phyloP scores from a whole-genome alignment of 2,329 filamentous ascomycete genomes.

The Trichoderma brevicompactum region DNA sequence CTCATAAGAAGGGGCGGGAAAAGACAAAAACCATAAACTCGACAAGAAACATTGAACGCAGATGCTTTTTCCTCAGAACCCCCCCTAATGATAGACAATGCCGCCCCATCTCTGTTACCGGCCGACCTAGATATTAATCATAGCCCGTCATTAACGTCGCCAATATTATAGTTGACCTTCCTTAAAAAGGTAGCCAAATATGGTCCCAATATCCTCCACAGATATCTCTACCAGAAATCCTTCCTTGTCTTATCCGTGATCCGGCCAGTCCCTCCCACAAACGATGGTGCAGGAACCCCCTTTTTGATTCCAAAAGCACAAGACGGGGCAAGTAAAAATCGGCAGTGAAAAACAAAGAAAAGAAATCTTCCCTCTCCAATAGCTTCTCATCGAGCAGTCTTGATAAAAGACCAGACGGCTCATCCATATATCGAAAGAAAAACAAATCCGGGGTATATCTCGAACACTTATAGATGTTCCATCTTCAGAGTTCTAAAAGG shows the following conservation, averaged over 20 bases:
- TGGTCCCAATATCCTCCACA: constrained; percentile 17
- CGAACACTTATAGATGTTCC: constrained; percentile 29
- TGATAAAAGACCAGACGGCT: constrained; percentile 25
- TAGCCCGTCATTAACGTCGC: constrained; percentile 30
- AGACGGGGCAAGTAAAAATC: constrained; percentile 28
- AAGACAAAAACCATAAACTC: constrained; percentile 20
- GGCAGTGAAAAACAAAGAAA: constrained; percentile 28
- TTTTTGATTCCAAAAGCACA: constrained; percentile 25
- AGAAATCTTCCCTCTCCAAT: constrained; percentile 25
- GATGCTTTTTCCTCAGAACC: constrained; percentile 23
- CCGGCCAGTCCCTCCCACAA: constrained; percentile 28
- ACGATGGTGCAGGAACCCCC: constrained; percentile 27
- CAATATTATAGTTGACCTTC: constrained; percentile 29
- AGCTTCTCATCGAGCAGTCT: constrained; percentile 18
- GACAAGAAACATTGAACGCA: constrained; percentile 26
- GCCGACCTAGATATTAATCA: constrained; percentile 26
- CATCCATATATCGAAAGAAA: constrained; percentile 32
- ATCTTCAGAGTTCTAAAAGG: constrained; percentile 22
- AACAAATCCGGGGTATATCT: constrained; percentile 33
- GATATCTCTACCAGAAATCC: constrained; percentile 23
- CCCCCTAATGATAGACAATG: constrained; percentile 26
- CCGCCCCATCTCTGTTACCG: constrained; percentile 18
- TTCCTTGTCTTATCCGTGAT: constrained; percentile 27
- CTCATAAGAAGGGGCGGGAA: constrained; percentile 17
- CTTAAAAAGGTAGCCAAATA: constrained; percentile 29